Percentiles rank a stretch among this genome's conserved stretches.
Evolutionary conservation across 2,329 filamentous ascomycete genomes (phyloP).

Genomic region (Pyrenophora graminea): DNA sequence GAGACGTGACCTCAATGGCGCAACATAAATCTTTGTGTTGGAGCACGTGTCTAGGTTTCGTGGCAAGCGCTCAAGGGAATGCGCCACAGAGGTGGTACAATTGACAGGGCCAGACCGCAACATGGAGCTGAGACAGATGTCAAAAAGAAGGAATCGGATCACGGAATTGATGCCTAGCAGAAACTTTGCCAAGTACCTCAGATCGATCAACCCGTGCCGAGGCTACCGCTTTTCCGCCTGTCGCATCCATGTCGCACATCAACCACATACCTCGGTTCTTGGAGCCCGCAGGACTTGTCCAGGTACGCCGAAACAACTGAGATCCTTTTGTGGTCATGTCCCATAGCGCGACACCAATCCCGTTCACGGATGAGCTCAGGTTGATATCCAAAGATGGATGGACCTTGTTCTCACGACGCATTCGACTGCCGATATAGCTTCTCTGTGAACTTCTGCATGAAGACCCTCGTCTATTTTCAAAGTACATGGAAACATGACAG

Average conservation of each 20-base stretch:
- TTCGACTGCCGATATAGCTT: conserved; percentile 4
- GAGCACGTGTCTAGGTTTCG: too few species aligned
- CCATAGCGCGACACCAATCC: conserved; percentile 1
- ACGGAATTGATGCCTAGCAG: background rate
- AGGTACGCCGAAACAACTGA: conserved; percentile 7
- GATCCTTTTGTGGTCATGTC: conserved; percentile 16
- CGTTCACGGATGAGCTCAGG: conserved; percentile 4
- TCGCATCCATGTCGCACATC: conserved; percentile 3
- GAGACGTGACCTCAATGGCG: background rate
- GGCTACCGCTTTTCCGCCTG: background rate
- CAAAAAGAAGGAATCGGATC: background rate
- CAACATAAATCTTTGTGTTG: background rate
- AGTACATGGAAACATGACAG: conserved; percentile 20
- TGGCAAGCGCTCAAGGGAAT: too few species aligned
- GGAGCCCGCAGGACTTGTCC: background rate
- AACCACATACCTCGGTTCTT: conserved; percentile 2
- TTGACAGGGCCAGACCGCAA: background rate
- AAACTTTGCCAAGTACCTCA: background rate
- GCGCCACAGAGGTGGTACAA: background rate
- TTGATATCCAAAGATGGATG: conserved; percentile 11
- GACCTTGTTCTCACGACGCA: conserved; percentile 1
- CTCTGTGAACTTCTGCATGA: conserved; percentile 22
- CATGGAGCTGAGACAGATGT: too few species aligned
- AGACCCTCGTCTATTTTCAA: conserved; percentile 11
- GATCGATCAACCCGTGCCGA: background rate